Conservation (phyloP, 2,329 filamentous ascomycete species). For the Aspergillus fumigatiaffinis region DNA sequence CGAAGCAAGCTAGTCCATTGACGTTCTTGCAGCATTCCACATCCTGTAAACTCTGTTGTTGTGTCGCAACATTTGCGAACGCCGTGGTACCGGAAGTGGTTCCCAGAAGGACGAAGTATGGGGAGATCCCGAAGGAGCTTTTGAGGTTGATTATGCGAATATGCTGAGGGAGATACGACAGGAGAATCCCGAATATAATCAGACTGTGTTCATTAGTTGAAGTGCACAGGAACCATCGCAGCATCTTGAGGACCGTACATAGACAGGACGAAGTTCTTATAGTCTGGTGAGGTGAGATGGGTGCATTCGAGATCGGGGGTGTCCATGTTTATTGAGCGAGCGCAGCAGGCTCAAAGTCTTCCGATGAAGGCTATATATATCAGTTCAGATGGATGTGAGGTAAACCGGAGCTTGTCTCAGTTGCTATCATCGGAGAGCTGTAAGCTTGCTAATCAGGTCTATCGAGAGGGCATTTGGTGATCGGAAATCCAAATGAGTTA, state of each 20-base stretch:
- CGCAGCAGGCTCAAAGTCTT: slow-evolving; percentile 2
- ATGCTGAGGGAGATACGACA: slow-evolving; percentile 95
- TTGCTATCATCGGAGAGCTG: background rate
- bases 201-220: slow-evolving; percentile 44
- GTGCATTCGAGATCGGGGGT: slow-evolving; percentile 41
- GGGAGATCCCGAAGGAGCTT: slow-evolving; percentile 90
- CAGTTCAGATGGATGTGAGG: background rate
- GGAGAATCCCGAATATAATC: slow-evolving; percentile 79
- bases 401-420: background rate
- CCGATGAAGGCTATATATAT: background rate
- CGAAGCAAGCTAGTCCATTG: slow-evolving; percentile 75
- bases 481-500: background rate
- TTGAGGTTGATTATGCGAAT: slow-evolving; percentile 80
- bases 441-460: background rate
- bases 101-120: slow-evolving; percentile 92
- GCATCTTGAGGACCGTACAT: slow-evolving; percentile 40
- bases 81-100: slow-evolving; percentile 83
- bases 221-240: slow-evolving; percentile 6
- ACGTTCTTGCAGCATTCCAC: slow-evolving; percentile 82
- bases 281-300: slow-evolving; percentile 49
- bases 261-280: slow-evolving; percentile 52
- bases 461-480: background rate
- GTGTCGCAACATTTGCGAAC: slow-evolving; percentile 86
- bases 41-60: slow-evolving; percentile 77
- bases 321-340: slow-evolving; percentile 18